A percentile compares a stretch with the other conserved stretches of the same genome.
Evolutionary conservation across 306 rosid species (phyloP).

Genomic region (Bauhinia variegata): DNA sequence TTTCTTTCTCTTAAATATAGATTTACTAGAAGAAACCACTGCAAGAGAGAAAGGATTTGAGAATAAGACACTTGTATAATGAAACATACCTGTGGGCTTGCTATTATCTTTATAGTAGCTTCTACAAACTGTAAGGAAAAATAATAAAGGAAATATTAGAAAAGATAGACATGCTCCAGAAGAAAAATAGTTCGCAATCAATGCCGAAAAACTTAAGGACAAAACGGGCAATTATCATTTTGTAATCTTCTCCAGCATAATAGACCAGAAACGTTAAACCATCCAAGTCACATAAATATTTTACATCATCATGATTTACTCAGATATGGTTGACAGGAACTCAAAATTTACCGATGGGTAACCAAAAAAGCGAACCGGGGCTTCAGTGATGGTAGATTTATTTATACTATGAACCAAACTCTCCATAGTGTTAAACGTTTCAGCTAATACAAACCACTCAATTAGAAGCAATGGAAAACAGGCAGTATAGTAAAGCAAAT

Average conservation of each 20-base stretch:
- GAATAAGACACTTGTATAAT: not conserved
- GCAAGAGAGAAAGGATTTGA: not conserved
- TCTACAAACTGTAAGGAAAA: slow-evolving; percentile 67
- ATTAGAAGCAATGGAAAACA: too few relatives aligned
- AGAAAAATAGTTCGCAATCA: slow-evolving; percentile 11
- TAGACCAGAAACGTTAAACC: not conserved
- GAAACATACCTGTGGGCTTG: slow-evolving; percentile 58
- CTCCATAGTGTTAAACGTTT: not conserved
- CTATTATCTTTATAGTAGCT: slow-evolving; percentile 59
- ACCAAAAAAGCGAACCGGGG: not conserved
- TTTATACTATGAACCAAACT: not conserved
- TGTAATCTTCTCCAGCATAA: slow-evolving; percentile 1
- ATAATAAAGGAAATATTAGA: slow-evolving; percentile 3
- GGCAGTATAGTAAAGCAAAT: too few relatives aligned
- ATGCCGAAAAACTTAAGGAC: not conserved
- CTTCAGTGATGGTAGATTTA: not conserved
- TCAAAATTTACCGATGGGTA: too few relatives aligned
- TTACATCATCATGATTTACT: slow-evolving; percentile 4
- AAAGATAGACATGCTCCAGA: slow-evolving; percentile 17
- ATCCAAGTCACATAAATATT: not conserved
- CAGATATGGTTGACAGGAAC: not conserved
- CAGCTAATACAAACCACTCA: not conserved
- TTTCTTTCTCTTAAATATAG: too few relatives aligned
- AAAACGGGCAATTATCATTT: not conserved
- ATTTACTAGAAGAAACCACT: too few relatives aligned